These are phyloP conservation scores for Cladosporium cucumerinum DNA, from an alignment of 2,329 filamentous ascomycete species.

Conservation along the genomic window DNA sequence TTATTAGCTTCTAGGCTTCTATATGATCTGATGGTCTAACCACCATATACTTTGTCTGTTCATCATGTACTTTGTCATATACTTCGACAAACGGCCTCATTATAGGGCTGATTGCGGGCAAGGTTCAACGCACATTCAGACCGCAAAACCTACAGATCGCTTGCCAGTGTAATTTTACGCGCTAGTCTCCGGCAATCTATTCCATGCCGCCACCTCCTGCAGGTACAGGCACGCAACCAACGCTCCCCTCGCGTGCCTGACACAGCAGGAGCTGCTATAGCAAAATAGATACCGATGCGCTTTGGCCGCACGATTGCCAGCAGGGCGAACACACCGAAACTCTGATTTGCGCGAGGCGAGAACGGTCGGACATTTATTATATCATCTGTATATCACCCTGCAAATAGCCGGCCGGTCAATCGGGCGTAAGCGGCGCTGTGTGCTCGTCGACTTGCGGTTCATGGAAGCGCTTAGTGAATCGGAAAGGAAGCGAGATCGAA, in stretches of 20 bases:
- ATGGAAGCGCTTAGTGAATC: conserved; percentile 3
- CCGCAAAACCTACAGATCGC: neutral
- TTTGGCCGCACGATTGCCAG: conserved; percentile 1
- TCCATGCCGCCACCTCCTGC: conserved; percentile 6
- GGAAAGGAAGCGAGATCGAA: neutral
- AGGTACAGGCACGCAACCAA: conserved; percentile 1
- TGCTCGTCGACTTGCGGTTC: neutral
- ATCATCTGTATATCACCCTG: conserved; percentile 3
- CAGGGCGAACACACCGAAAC: neutral
- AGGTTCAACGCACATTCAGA: neutral
- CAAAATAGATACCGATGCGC: neutral
- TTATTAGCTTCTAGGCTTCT: neutral
- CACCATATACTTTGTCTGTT: neutral
- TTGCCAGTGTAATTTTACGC: conserved; percentile 3
- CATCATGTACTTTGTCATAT: neutral
- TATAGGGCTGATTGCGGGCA: neutral
- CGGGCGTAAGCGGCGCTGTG: neutral
- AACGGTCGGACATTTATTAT: neutral
- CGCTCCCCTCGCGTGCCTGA: conserved; percentile 4
- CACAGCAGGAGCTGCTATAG: neutral
- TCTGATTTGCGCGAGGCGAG: neutral
- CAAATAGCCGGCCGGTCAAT: conserved; percentile 10
- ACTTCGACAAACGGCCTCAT: neutral
- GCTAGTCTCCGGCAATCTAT: conserved; percentile 10
- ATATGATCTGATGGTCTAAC: neutral